Percentiles rank a stretch among this genome's conserved stretches.
Evolutionary conservation across 1,284 basidiomycete genomes (phyloP).

Genomic region (Cryptococcus amylolentus): DNA sequence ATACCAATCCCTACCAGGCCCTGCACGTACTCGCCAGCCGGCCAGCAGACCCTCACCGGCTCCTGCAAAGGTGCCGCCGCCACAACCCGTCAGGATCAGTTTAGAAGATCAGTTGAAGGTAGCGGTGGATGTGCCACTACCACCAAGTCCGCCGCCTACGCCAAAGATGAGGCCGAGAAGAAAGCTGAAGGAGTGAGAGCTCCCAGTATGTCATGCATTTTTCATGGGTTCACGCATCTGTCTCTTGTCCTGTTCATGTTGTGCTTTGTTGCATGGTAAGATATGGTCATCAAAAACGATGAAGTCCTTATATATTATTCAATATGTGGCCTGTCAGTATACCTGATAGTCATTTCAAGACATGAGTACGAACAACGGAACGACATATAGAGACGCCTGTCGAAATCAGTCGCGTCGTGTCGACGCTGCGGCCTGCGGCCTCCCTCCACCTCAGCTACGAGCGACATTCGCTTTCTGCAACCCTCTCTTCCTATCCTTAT

Average conservation of each 20-base stretch:
- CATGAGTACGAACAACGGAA: no score
- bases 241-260: no score
- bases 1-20: not conserved
- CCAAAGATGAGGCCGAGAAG: constrained; percentile 2
- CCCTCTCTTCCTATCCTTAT: not conserved
- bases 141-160: constrained; percentile 27
- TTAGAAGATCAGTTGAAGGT: constrained; percentile 6
- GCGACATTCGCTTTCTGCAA: not conserved
- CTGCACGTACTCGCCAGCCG: no score
- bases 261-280: no score
- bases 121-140: constrained; percentile 21
- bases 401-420: not conserved
- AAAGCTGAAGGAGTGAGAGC: no score
- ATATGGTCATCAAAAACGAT: no score
- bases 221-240: no score
- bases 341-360: no score
- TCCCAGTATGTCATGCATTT: no score
- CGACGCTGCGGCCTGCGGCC: not conserved
- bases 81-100: not conserved
- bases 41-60: not conserved
- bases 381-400: no score
- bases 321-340: no score
- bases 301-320: no score
- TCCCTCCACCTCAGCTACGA: not conserved
- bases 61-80: not conserved